Conservation (phyloP, 106 monocot species). For the Posidonia australis region DNA sequence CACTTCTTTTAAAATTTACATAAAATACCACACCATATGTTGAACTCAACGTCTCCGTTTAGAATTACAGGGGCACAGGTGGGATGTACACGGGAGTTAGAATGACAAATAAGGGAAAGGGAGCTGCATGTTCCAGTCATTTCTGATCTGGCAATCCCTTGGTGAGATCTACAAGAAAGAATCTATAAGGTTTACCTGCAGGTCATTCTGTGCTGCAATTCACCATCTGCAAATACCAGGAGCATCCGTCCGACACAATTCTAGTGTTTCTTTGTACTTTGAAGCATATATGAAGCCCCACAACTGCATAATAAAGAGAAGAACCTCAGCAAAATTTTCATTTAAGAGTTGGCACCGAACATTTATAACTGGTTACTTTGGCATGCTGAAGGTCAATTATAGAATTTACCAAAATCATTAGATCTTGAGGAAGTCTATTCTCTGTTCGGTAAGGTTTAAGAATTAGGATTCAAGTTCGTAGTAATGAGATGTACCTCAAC, state of each 20-base stretch:
- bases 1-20: neutral
- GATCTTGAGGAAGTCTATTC: too few species aligned
- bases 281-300: conserved; percentile 93
- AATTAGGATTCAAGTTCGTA: neutral
- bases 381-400: neutral
- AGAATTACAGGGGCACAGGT: neutral
- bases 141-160: neutral
- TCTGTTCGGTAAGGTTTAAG: too few species aligned
- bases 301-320: conserved; percentile 41
- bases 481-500: conserved; percentile 60
- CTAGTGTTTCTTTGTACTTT: conserved; percentile 68
- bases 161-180: neutral
- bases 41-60: neutral
- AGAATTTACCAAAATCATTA: neutral
- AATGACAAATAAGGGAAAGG: neutral
- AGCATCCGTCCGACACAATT: conserved; percentile 44
- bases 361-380: neutral
- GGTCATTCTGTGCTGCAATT: conserved; percentile 5
- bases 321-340: neutral
- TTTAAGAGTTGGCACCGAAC: too few species aligned
- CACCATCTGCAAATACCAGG: conserved; percentile 85
- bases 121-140: neutral
- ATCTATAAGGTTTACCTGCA: neutral
- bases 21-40: neutral
- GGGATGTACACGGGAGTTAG: neutral